Evolutionary conservation across 1,284 basidiomycete genomes (phyloP).

Genomic region (Blastosporella zonata): DNA sequence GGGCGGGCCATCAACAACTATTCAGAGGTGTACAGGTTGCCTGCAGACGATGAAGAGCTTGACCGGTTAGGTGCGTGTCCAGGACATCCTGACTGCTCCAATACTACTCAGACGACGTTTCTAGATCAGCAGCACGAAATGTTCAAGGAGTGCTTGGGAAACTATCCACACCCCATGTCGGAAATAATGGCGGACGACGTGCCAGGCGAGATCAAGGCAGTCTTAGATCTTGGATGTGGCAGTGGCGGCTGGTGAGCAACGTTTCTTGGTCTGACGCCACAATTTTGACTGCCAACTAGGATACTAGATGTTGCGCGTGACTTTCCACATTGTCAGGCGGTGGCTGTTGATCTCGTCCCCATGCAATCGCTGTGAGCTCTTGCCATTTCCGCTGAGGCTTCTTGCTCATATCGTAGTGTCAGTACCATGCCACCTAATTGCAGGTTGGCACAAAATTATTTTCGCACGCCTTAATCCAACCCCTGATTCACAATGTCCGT

Average conservation of each 20-base stretch:
- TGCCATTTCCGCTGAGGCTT: slow-evolving; percentile 10
- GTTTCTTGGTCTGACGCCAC: slow-evolving; percentile 43
- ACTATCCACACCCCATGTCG: slow-evolving; percentile 55
- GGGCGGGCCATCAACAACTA: slow-evolving; percentile 72
- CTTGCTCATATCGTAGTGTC: slow-evolving; percentile 12
- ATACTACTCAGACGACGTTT: background rate
- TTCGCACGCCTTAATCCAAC: slow-evolving; percentile 3
- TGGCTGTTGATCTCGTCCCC: slow-evolving; percentile 76
- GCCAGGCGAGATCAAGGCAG: slow-evolving; percentile 56
- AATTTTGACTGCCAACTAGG: slow-evolving; percentile 61
- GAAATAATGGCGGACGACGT: slow-evolving; percentile 56
- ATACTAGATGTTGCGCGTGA: slow-evolving; percentile 70
- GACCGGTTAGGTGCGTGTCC: slow-evolving; percentile 56
- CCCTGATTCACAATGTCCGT: slow-evolving; percentile 7
- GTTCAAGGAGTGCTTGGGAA: slow-evolving; percentile 61
- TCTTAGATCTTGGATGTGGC: slow-evolving; percentile 77
- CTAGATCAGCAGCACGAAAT: slow-evolving; percentile 66
- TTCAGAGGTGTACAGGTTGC: slow-evolving; percentile 71
- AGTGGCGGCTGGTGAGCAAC: slow-evolving; percentile 65
- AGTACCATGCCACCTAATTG: slow-evolving; percentile 68
- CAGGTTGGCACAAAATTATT: slow-evolving; percentile 41
- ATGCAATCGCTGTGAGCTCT: slow-evolving; percentile 61
- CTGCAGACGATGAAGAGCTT: slow-evolving; percentile 74
- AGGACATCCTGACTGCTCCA: background rate
- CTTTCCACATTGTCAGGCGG: slow-evolving; percentile 63